Base-by-base conservation (phyloP, 495 filamentous ascomycete species). In the Bacidia gigantensis region DNA sequence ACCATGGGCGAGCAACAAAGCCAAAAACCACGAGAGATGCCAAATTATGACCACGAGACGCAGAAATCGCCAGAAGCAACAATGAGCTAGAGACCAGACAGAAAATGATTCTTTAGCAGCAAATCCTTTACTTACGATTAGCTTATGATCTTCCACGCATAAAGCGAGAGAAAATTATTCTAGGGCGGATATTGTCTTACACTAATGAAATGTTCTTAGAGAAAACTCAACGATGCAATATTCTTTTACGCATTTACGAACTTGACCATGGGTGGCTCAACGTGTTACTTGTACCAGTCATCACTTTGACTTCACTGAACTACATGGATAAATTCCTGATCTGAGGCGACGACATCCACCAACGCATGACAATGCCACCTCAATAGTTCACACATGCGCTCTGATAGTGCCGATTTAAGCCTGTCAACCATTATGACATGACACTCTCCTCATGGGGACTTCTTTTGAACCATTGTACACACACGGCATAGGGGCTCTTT, bases 221-320 rank as follows among this genome's bases (percentile, higher is more conserved):
- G 25, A 14, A 38, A 50, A 18, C n/a, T 17, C n/a, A 50, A 38
- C 32, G 47, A 50, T n/a, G 25, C n/a, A 38, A 35, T 22, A 29
- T 29, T 26, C 22, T 21, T 26, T 50, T 50, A 50, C 47, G 47
- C 47, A 50, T 50, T 50, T 32, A 50, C 18, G 47, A 50, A 21
- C n/a, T n/a, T 50, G n/a, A 11, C 14, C 47, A 23, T 12, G 10
- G 25, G n/a, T 5, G 47, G 47, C 47, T 12, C 25, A 44, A 9
- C 20, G 41, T 44, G 7, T 17, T n/a, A 44, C 17, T 9, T 18
- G 14, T 17, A 44, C 20, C 14, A 22, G 17, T 17, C 14, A 44
- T 7, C 41, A 44, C 14, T 5, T 35, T 14, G 5, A 35, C 29
- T 5, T 14, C 29, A 35, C n/a, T n/a, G n/a, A n/a, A n/a, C n/a